Conservation (phyloP, 176 grass and related monocot species). For the Echinochloa phyllopogon region DNA sequence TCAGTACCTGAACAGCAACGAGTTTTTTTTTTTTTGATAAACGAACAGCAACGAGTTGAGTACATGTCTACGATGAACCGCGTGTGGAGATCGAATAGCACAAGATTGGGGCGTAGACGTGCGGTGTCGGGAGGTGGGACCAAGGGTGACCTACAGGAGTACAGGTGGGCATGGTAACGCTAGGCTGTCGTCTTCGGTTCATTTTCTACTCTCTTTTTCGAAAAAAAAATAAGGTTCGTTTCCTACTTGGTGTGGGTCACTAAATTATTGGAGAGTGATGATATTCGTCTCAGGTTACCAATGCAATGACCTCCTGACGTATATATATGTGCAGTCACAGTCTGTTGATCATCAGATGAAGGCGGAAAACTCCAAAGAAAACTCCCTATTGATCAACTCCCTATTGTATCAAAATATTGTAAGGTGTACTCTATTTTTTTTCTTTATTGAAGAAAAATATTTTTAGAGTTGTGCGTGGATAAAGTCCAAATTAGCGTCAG, state of each 20-base stretch:
- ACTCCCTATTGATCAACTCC: too few relatives aligned
- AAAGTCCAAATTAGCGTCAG: neutral
- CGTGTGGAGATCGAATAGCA: too few relatives aligned
- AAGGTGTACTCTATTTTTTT: too few relatives aligned
- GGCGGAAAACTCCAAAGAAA: neutral
- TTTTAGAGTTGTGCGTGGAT: neutral
- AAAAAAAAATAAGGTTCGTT: neutral
- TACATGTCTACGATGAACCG: too few relatives aligned
- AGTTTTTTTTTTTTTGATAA: too few relatives aligned
- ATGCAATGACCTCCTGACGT: too few relatives aligned
- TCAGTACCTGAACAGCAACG: too few relatives aligned
- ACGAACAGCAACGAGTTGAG: too few relatives aligned
- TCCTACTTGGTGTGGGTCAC: neutral
- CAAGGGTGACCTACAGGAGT: neutral
- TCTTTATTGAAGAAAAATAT: neutral
- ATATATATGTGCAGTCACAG: neutral
- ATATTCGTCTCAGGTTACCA: neutral
- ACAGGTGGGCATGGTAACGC: neutral
- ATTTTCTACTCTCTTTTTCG: neutral
- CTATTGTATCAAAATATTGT: too few relatives aligned
- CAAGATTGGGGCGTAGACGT: neutral
- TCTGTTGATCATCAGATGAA: neutral
- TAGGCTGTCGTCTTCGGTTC: neutral
- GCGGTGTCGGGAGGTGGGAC: neutral
- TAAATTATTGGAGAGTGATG: neutral